phyloP scores from a whole-genome alignment of 805 yeast species.

The Hanseniaspora guilliermondii region DNA sequence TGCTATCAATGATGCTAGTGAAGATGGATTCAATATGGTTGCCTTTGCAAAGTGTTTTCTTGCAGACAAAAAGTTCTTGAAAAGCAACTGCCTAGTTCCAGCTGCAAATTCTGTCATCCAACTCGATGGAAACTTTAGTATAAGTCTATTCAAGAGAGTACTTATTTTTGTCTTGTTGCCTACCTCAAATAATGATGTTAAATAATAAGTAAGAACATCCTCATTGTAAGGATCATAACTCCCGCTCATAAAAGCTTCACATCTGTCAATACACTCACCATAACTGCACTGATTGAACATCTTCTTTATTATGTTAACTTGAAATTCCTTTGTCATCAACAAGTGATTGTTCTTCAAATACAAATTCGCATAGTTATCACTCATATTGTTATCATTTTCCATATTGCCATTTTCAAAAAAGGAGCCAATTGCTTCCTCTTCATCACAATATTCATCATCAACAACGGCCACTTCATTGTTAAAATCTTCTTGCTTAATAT shows the following conservation, averaged over 20 bases:
- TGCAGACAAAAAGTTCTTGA: constrained; percentile 65
- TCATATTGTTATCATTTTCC: neutral
- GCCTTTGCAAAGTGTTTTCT: constrained; percentile 80
- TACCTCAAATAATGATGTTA: constrained; percentile 74
- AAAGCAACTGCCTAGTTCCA: constrained; percentile 75
- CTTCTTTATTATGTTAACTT: constrained; percentile 56
- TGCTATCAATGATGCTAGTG: constrained; percentile 95
- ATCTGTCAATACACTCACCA: constrained; percentile 58
- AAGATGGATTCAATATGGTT: constrained; percentile 73
- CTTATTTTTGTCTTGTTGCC: constrained; percentile 74
- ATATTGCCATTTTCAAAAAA: neutral
- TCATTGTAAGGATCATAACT: constrained; percentile 59
- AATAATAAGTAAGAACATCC: constrained; percentile 59
- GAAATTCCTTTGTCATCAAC: constrained; percentile 54
- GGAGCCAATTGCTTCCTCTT: constrained; percentile 36
- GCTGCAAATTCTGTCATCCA: constrained; percentile 87
- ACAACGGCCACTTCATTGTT: constrained; percentile 30
- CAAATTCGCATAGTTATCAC: constrained; percentile 32
- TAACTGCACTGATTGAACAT: constrained; percentile 66
- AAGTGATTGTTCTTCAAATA: constrained; percentile 62
- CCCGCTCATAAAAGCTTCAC: constrained; percentile 41
- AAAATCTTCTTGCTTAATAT: constrained; percentile 28
- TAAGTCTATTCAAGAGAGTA: constrained; percentile 68
- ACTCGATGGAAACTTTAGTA: constrained; percentile 68
- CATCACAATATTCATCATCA: neutral